phyloP scores from a whole-genome alignment of 768 basidiomycete species.

The Termitomyces sp. region DNA sequence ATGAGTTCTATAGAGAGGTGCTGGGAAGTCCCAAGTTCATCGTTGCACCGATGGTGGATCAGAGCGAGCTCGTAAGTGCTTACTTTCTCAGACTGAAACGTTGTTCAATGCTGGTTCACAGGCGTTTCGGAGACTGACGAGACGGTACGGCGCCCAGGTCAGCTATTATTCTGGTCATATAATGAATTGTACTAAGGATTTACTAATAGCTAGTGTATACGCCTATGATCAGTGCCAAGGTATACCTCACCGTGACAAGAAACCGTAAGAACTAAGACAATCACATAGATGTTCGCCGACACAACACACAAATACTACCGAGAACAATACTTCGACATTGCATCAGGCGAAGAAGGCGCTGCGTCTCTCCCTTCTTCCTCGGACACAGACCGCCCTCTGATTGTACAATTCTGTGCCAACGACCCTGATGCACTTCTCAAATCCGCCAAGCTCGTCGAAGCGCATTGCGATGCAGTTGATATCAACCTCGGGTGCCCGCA shows the following conservation, averaged over 20 bases:
- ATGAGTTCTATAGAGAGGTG: constrained; percentile 76
- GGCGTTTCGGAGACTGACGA: constrained; percentile 87
- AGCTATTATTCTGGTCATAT: constrained; percentile 11
- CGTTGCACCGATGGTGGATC: constrained; percentile 98
- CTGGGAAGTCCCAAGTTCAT: constrained; percentile 84
- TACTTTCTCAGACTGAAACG: neutral
- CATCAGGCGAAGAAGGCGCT: constrained; percentile 79
- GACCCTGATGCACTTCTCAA: neutral
- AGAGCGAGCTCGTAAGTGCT: constrained; percentile 82
- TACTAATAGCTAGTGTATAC: constrained; percentile 77
- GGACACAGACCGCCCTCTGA: neutral
- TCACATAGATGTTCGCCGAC: constrained; percentile 60
- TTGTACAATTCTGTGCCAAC: neutral
- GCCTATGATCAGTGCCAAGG: constrained; percentile 97
- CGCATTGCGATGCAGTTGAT: neutral
- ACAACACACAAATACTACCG: constrained; percentile 48
- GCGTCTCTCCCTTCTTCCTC: constrained; percentile 15
- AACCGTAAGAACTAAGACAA: neutral
- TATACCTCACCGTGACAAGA: constrained; percentile 16
- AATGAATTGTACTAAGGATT: neutral
- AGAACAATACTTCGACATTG: constrained; percentile 61
- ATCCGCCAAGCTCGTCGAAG: neutral
- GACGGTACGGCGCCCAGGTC: constrained; percentile 80
- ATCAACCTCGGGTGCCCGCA: neutral
- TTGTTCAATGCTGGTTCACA: constrained; percentile 22